phyloP scores from a whole-genome alignment of 2,329 filamentous ascomycete genomes.

The Calonectria multiphialidica region DNA sequence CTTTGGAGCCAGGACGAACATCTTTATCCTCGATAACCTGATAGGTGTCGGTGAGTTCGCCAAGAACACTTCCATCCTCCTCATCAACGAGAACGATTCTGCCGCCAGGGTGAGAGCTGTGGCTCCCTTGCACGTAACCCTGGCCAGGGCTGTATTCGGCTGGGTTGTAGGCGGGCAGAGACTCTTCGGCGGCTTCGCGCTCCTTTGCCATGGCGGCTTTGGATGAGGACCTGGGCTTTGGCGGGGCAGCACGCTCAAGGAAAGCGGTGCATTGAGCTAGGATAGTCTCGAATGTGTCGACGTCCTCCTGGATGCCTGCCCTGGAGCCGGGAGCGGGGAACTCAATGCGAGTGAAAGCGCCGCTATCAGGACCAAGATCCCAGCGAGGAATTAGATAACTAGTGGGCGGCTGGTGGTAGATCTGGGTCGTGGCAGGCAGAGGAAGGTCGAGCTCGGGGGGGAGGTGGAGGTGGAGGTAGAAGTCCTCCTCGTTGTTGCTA shows the following conservation, averaged over 20 bases:
- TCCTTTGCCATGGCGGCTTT: conserved; percentile 55
- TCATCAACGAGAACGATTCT: conserved; percentile 95
- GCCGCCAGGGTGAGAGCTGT: conserved; percentile 65
- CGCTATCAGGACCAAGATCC: conserved; percentile 89
- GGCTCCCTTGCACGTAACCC: conserved; percentile 76
- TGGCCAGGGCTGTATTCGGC: conserved; percentile 83
- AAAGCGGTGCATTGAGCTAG: conserved; percentile 98
- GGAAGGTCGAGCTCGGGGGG: conserved; percentile 95
- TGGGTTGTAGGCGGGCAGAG: conserved; percentile 80
- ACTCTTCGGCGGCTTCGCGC: conserved; percentile 55
- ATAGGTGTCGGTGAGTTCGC: conserved; percentile 87
- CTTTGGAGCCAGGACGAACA: conserved; percentile 90
- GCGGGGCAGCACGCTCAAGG: conserved; percentile 83
- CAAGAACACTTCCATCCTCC: conserved; percentile 94
- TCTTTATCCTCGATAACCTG: conserved; percentile 81
- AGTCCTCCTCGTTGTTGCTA: conserved; percentile 84
- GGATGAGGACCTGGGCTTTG: conserved; percentile 51
- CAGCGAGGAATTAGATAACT: conserved; percentile 96
- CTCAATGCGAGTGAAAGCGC: conserved; percentile 92
- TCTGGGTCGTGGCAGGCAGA: conserved; percentile 93
- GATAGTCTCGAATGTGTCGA: conserved; percentile 97
- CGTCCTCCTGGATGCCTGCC: conserved; percentile 85
- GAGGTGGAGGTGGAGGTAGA: conserved; percentile 95
- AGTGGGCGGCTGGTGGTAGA: conserved; percentile 93
- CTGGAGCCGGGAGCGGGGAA: conserved; percentile 83